Conservation (phyloP, 169 alveolate genomes). For the Babesia bigemina region DNA sequence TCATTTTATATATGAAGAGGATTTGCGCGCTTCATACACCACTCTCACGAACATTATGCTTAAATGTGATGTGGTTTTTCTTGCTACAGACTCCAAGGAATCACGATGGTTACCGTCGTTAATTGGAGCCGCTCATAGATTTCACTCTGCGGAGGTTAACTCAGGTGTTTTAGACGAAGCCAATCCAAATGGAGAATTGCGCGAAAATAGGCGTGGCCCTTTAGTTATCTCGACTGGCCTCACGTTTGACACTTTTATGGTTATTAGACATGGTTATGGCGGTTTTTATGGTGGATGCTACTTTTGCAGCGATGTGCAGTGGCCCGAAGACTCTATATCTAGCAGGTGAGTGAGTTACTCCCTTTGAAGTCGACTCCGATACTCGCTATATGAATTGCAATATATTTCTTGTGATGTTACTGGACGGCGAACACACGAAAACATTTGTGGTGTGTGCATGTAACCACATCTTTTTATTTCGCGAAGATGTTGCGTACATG, state of each 20-base stretch:
- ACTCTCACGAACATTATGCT: slow-evolving; percentile 46
- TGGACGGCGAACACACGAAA: too few species aligned
- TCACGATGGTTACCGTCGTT: slow-evolving; percentile 79
- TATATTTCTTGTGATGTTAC: too few species aligned
- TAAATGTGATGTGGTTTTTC: slow-evolving; percentile 69
- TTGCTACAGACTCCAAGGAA: slow-evolving; percentile 77
- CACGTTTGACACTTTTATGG: slow-evolving; percentile 70
- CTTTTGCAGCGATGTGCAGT: slow-evolving; percentile 74
- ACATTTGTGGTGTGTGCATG: too few species aligned
- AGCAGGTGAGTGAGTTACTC: slow-evolving; percentile 35
- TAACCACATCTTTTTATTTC: too few species aligned
- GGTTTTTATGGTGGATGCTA: slow-evolving; percentile 72
- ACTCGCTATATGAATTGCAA: too few species aligned
- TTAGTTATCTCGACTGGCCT: slow-evolving; percentile 72
- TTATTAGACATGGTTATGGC: slow-evolving; percentile 73
- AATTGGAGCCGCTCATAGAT: slow-evolving; percentile 43
- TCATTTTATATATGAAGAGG: slow-evolving; percentile 37
- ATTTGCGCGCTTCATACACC: slow-evolving; percentile 22
- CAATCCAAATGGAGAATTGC: not conserved
- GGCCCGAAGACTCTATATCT: slow-evolving; percentile 57
- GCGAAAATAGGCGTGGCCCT: slow-evolving; percentile 37
- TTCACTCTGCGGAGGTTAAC: not conserved
- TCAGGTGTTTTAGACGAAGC: not conserved
- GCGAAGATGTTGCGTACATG: too few species aligned
- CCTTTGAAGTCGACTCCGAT: too few species aligned